Evolutionary conservation across 805 yeast genomes (phyloP).

Genomic region (Candida suzukii): DNA sequence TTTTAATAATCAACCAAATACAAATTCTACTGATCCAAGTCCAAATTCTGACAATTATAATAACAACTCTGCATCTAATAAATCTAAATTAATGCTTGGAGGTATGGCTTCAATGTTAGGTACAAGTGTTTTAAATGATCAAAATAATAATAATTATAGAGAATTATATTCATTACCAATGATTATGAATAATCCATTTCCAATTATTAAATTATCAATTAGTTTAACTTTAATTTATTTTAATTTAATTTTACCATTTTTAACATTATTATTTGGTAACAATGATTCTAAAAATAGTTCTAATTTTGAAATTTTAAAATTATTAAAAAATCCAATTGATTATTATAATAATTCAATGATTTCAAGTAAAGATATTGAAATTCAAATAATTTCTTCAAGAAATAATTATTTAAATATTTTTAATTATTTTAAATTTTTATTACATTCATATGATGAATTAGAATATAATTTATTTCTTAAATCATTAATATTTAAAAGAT

Average conservation of each 20-base stretch:
- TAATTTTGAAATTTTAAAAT: slow-evolving; percentile 1
- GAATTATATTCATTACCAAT: slow-evolving; percentile 25
- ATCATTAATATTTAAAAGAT: slow-evolving; percentile 13
- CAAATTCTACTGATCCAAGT: slow-evolving; percentile 6
- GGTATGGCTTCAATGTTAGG: slow-evolving; percentile 63
- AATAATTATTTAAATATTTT: no score
- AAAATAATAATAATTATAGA: slow-evolving; percentile 19
- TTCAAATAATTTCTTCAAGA: background rate
- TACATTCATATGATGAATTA: no score
- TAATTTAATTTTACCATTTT: slow-evolving; percentile 13
- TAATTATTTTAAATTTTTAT: no score
- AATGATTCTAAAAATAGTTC: no score
- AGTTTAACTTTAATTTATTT: slow-evolving; percentile 14
- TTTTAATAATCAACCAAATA: slow-evolving; percentile 4
- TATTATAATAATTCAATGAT: slow-evolving; percentile 7
- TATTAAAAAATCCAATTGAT: slow-evolving; percentile 10
- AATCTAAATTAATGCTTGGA: slow-evolving; percentile 44
- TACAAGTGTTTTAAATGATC: slow-evolving; percentile 48
- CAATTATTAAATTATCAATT: slow-evolving; percentile 15
- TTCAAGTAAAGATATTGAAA: slow-evolving; percentile 9
- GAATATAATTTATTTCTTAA: slow-evolving; percentile 4
- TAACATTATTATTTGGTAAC: slow-evolving; percentile 1
- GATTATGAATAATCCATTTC: slow-evolving; percentile 3
- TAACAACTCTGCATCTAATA: slow-evolving; percentile 6
- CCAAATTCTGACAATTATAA: slow-evolving; percentile 8